Base-by-base conservation (phyloP, 2,329 filamentous ascomycete species). In the Pseudogymnoascus sp. region DNA sequence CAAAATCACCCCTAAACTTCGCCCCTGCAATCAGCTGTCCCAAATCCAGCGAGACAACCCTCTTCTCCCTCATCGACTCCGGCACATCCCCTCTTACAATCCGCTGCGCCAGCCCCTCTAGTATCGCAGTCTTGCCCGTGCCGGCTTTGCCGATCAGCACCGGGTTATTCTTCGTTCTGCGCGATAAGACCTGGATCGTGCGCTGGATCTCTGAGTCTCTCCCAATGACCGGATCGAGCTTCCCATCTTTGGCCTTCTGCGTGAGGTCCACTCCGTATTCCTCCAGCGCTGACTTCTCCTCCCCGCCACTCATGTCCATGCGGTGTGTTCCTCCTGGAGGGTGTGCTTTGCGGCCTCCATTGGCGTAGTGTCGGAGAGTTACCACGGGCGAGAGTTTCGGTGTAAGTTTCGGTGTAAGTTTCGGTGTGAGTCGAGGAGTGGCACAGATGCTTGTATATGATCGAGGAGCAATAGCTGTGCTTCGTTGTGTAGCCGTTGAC, bases 1-100 rank as follows among this genome's bases (percentile, higher is more conserved):
- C 94, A 63, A 99, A 97, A 69, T 99, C 94, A 58, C 94, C 94
- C 57, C 94, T 80, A 69, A 94, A 99, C 71, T 97, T 97, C 44
- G 94, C 92, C 58, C 94, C 94, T 1, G 94, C 94, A 68, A 99
- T 97, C 13, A 99, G 82, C 36, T 90, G 91, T 1, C 94, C 94
- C 4, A 99, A 80, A 69, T 99, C 94, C 37, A 97, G 76, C 5
- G 88, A 84, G 61, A 97, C 84, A 24, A 99, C 93, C 60, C 87
- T 82, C 75, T 97, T 97, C 68, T 97, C 88, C 75, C 96, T 96
- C 73, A 99, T 88, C 67, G 90, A 96, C 74, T 97, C 94, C 0
- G 94, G 93, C 0, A 97, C 92, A 75, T 97, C 93, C 1, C 93
- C 93, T 66, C 87, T 83, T 1, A 97, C 89, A 66, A 99, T 97